A percentile compares a stretch with the other conserved stretches of the same genome.
Conservation (phyloP, 2,329 filamentous ascomycete species). For the Arthrobotrys sinensis region DNA sequence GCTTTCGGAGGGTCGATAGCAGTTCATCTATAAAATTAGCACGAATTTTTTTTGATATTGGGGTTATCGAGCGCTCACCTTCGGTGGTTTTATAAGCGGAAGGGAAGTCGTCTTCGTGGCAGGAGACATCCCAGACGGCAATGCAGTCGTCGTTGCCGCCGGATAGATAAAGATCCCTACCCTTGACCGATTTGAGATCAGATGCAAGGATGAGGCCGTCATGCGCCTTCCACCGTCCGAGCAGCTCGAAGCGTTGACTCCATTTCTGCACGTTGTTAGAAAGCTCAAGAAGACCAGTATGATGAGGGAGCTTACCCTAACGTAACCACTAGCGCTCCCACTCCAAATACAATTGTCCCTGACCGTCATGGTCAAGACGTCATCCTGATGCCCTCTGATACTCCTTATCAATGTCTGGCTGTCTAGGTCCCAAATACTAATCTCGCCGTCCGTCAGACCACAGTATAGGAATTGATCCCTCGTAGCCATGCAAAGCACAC, state of each 20-base stretch:
- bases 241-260: slow-evolving; percentile 86
- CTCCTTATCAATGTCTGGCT: slow-evolving; percentile 90
- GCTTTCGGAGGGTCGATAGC: slow-evolving; percentile 82
- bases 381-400: slow-evolving; percentile 83
- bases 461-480: slow-evolving; percentile 95
- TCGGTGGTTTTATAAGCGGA: slow-evolving; percentile 46
- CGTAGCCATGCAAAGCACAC: slow-evolving; percentile 82
- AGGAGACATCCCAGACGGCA: slow-evolving; percentile 84
- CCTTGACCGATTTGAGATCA: slow-evolving; percentile 78
- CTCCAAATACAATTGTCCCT: slow-evolving; percentile 88
- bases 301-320: slow-evolving; percentile 75
- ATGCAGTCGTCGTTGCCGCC: slow-evolving; percentile 93
- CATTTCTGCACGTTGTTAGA: slow-evolving; percentile 72
- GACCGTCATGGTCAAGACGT: slow-evolving; percentile 89
- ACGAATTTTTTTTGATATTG: slow-evolving; percentile 63
- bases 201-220: slow-evolving; percentile 89
- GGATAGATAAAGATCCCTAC: slow-evolving; percentile 88
- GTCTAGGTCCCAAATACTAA: slow-evolving; percentile 97
- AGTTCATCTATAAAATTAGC: slow-evolving; percentile 70
- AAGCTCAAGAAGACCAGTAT: neutral
- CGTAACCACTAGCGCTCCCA: slow-evolving; percentile 88
- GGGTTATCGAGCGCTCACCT: slow-evolving; percentile 67
- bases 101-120: slow-evolving; percentile 49
- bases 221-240: slow-evolving; percentile 85
- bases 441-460: slow-evolving; percentile 86